Conservation (phyloP, 257 asterid genomes). For the Plantago elongata region DNA sequence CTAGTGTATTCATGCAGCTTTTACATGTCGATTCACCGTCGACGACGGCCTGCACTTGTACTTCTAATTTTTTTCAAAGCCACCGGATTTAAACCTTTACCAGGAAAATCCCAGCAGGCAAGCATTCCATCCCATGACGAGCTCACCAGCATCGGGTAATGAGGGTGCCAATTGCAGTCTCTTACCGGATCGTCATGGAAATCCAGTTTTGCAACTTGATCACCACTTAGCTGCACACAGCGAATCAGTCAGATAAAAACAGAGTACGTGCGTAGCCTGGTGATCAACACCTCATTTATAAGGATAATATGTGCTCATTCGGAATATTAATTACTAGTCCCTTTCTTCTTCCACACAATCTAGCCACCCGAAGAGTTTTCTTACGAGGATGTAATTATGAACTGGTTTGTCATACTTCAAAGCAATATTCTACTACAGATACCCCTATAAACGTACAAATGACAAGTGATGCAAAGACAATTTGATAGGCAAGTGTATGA, state of each 20-base stretch:
- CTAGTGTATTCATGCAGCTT: no score
- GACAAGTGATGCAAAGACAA: no score
- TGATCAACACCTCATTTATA: neutral
- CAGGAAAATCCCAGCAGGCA: conserved; percentile 85
- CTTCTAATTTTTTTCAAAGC: conserved; percentile 36
- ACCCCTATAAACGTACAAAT: no score
- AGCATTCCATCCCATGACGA: conserved; percentile 86
- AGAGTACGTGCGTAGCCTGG: neutral
- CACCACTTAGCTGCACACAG: conserved; percentile 53
- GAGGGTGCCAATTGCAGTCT: conserved; percentile 97
- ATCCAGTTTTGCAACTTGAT: conserved; percentile 57
- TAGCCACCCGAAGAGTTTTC: no score
- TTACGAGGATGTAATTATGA: no score
- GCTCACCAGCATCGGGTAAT: conserved; percentile 67
- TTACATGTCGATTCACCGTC: no score
- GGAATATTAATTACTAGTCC: no score
- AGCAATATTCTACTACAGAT: no score
- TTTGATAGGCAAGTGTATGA: no score
- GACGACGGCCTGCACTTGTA: conserved; percentile 1
- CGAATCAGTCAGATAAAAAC: conserved; percentile 2
- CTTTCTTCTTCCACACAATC: no score
- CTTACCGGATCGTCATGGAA: conserved; percentile 73
- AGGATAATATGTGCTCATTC: no score
- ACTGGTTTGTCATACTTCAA: no score
- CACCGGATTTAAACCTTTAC: conserved; percentile 23